Evolutionary conservation across 495 filamentous ascomycete species (phyloP), one percentile per base, ranked within the genome.

Genomic region (Neurospora cerealis): DNA sequence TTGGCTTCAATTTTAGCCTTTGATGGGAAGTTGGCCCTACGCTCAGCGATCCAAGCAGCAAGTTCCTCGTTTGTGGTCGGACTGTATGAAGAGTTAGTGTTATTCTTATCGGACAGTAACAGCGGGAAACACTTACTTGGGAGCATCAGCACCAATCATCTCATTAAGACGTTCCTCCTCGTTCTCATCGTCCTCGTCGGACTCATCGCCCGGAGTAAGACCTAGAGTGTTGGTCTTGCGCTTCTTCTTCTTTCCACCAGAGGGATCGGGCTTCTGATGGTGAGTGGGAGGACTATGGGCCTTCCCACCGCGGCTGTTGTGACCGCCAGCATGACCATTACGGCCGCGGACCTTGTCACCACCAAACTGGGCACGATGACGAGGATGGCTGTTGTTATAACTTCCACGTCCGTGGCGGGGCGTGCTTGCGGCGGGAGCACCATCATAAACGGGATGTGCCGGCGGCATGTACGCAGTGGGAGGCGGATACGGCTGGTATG

Each of bases 161-260:
- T 96, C 93, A 75, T 92, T 90, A 11, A 87, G 85, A 73, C 92
- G 91, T 80, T 60, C 42, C 42, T 93, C 89, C 74, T 90, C 88
- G 74, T 95, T 93, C 92, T 90, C 70, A 90, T 88, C 89, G 75
- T 93, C 91, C 72, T 92, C 89, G 60, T 91, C 90, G 13, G 90
- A 88, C 48, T 91, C 90, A n/a, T 87, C 86, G 44, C 89, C 89
- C 15, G 92, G 94, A 2, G 92, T 94, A 71, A 97, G 80, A 24
- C 94, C 94, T 10, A 97, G 88, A 39, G 91, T 90, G 70, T 96
- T 94, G 60, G 90, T 89, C 78, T 89, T 90, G 69, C 91, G 84
- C 85, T 92, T 92, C 85, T 92, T 93, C 80, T 95, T 95, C 82
- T 91, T 92, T 34, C 81, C 81, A 0, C 83, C 82, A 48, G 89